Evolutionary conservation across 2,329 filamentous ascomycete species (phyloP).

Genomic region (Pseudogymnoascus pannorum): DNA sequence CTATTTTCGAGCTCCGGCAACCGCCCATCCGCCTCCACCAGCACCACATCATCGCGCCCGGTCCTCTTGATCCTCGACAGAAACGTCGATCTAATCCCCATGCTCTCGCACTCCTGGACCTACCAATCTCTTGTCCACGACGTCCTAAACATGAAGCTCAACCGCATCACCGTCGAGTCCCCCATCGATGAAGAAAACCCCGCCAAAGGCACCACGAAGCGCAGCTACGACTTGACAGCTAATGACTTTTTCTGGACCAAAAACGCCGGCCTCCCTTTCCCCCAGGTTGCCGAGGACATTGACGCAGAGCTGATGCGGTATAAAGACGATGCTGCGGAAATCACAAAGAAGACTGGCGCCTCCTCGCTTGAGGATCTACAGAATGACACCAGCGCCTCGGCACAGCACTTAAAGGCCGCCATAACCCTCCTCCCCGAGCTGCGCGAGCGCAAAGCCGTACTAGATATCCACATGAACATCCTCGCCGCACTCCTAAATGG

Average conservation of each 20-base stretch:
- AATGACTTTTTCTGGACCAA: slow-evolving; percentile 96
- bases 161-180: slow-evolving; percentile 87
- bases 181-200: slow-evolving; percentile 71
- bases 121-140: slow-evolving; percentile 80
- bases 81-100: slow-evolving; percentile 90
- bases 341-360: slow-evolving; percentile 91
- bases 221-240: slow-evolving; percentile 80
- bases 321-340: slow-evolving; percentile 88
- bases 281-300: slow-evolving; percentile 93
- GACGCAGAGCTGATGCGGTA: slow-evolving; percentile 89
- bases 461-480: slow-evolving; percentile 99
- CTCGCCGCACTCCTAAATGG: slow-evolving; percentile 67
- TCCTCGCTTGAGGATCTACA: slow-evolving; percentile 88
- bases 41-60: slow-evolving; percentile 66
- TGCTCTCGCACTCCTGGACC: slow-evolving; percentile 96
- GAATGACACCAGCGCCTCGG: slow-evolving; percentile 80
- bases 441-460: slow-evolving; percentile 79
- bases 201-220: slow-evolving; percentile 69
- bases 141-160: slow-evolving; percentile 73
- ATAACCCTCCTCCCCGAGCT: slow-evolving; percentile 90
- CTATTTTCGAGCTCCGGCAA: slow-evolving; percentile 64
- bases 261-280: slow-evolving; percentile 85
- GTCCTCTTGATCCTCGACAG: slow-evolving; percentile 91
- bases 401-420: slow-evolving; percentile 90
- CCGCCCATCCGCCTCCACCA: slow-evolving; percentile 47